Base-by-base conservation (phyloP, 1,284 basidiomycete genomes). In the Malassezia yamatoensis region DNA sequence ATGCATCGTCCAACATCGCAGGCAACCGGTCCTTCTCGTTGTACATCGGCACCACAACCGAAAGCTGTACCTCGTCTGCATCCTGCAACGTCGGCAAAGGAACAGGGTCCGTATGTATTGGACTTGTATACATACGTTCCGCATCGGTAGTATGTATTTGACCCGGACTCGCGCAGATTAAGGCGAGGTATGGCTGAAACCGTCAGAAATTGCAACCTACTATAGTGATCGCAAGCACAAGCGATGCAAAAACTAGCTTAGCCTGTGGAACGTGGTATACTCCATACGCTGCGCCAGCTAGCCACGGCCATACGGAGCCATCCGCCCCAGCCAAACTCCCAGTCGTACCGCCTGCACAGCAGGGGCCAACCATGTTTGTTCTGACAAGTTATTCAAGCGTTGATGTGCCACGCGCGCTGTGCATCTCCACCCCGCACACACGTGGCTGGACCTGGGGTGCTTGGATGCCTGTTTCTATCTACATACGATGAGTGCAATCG, bases 41-140 rank as follows among this genome's bases (percentile, higher is more conserved):
- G 79, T 84, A 96, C 0, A 90, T 90, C 12, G 90, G 90, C 8
- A 94, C 83, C 55, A 94, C 80, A 60, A 94, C 81, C 18, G 83
- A 85, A 32, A 96, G 78, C 39, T 73, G 71, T 39, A 77, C 63
- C 5, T 49, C 53, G 2, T 66, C 58, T 33, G 42, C 38, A 65
- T 86, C 83, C 29, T 85, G 79, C 1, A 60, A 79, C 15, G 49
- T 49, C 12, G 42, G 56, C 41, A 46, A 54, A 15, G 43, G 39
- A 8, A 20, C 33, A 10, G 29, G 38, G 8, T 5, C n/a, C 29
- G 24, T 13, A n/a, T 49, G 20, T 2, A 12, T 41, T 11, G 39
- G 41, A 10, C 20, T 49, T 33, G 38, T 49, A 39, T 53, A 58
- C 21, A 32, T 58, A 16, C 55, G 24, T 42, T 58, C 55, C 3